phyloP scores from a whole-genome alignment of 352 stramenopile genomes.

The Pythium volutum region DNA sequence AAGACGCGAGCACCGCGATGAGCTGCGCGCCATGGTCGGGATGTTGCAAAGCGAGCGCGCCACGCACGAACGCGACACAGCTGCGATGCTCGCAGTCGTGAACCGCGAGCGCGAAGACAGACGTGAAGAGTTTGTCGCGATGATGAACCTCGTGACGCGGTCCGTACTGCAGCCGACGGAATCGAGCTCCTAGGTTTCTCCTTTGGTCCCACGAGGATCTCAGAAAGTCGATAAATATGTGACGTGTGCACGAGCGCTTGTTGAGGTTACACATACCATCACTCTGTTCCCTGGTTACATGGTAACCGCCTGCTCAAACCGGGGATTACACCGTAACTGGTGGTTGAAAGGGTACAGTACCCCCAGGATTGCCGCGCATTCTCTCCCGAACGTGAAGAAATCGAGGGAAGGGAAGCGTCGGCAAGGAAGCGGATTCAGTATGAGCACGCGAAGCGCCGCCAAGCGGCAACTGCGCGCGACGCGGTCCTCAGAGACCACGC shows the following conservation, averaged over 20 bases:
- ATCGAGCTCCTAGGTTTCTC: too few relatives aligned
- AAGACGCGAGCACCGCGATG: conserved; percentile 8
- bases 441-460: neutral
- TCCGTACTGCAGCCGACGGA: conserved; percentile 3
- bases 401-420: too few relatives aligned
- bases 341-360: too few relatives aligned
- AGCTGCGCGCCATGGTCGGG: conserved; percentile 13
- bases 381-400: too few relatives aligned
- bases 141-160: conserved; percentile 19
- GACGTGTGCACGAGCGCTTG: too few relatives aligned
- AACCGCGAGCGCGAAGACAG: conserved; percentile 11
- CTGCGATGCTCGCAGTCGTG: conserved; percentile 5
- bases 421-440: neutral
- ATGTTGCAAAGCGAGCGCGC: conserved; percentile 16
- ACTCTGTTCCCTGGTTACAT: too few relatives aligned
- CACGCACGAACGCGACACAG: conserved; percentile 1
- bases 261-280: too few relatives aligned
- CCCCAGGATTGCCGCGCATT: too few relatives aligned
- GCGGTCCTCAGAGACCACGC: neutral
- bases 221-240: too few relatives aligned
- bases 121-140: conserved; percentile 12
- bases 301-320: too few relatives aligned
- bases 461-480: neutral
- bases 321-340: too few relatives aligned
- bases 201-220: too few relatives aligned